phyloP scores from a whole-genome alignment of 2,329 filamentous ascomycete species.

The Ophiostoma quercus region DNA sequence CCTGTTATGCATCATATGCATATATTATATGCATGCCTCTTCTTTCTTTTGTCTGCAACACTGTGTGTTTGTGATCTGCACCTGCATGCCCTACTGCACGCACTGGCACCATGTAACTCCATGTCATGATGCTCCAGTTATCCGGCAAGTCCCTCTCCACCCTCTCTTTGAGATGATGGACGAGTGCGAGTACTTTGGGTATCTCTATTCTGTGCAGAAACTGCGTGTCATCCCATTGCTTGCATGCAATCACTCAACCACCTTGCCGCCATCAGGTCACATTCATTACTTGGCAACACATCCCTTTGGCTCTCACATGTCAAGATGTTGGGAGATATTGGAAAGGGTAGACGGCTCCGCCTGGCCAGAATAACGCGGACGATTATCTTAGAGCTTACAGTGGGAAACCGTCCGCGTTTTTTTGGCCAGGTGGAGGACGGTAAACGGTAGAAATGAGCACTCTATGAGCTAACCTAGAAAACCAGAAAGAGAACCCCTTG shows the following conservation, averaged over 20 bases:
- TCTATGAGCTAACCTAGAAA: background rate
- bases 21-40: background rate
- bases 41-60: background rate
- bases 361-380: no score
- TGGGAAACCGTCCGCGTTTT: no score
- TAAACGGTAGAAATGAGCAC: background rate
- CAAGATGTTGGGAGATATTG: background rate
- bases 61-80: conserved; percentile 5
- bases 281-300: conserved; percentile 4
- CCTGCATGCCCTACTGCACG: conserved; percentile 12
- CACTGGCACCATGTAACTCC: conserved; percentile 1
- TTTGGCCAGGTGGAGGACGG: no score
- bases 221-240: background rate
- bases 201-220: background rate
- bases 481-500: background rate
- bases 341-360: no score
- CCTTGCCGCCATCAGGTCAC: conserved; percentile 2
- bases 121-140: conserved; percentile 9
- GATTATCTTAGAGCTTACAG: no score
- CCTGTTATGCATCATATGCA: background rate
- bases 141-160: conserved; percentile 9
- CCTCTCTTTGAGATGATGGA: background rate
- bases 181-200: background rate
- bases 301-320: background rate
- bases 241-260: background rate